Evolutionary conservation across 129 eudicot genomes (phyloP), one percentile per base, ranked within the genome.

Genomic region (Tagetes erecta): DNA sequence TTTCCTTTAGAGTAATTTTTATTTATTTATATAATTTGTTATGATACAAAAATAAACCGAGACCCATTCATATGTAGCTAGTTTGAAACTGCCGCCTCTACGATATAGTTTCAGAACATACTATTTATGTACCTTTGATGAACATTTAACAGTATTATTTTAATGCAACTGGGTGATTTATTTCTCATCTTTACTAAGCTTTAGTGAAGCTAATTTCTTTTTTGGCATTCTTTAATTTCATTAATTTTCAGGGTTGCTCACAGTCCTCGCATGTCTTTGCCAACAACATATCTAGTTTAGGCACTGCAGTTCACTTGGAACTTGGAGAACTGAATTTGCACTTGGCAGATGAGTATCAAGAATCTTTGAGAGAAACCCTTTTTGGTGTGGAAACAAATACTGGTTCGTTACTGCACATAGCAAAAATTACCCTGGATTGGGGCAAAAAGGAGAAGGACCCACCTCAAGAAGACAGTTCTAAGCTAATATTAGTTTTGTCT

Each of bases 291-390:
- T 88, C 97, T 70, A 87, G 87, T 82, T 76, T 92, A 20, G 93
- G 97, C 62, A 83, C 97, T 58, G 72, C 96, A 42, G 83, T 91
- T 37, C 97, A 94, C 81, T 73, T 89, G 87, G 97, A 94, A 82
- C 88, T 94, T 78, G 99, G 99, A 55, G 99, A 94, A 85, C 81
- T 94, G 46, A 94, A 88, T 86, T 70, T 94, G 75, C 89, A 88
- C 85, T 82, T 88, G 90, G 89, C 99, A 71, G 97, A 94, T 85
- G 99, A 94, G 80, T 94, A 94, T 88, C 93, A 87, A 77, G 97
- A 94, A 80, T 85, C 91, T 81, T 78, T 86, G 77, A 91, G 83
- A 73, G 99, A 94, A 74, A 83, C 85, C 84, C 83, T 91, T 31
- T 94, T 94, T 68, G 89, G 96, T 0, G 96, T 88, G 56, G 97